phyloP scores from a whole-genome alignment of 192 early-diverging fungal genomes.

The Lunasporangiospora selenospora region DNA sequence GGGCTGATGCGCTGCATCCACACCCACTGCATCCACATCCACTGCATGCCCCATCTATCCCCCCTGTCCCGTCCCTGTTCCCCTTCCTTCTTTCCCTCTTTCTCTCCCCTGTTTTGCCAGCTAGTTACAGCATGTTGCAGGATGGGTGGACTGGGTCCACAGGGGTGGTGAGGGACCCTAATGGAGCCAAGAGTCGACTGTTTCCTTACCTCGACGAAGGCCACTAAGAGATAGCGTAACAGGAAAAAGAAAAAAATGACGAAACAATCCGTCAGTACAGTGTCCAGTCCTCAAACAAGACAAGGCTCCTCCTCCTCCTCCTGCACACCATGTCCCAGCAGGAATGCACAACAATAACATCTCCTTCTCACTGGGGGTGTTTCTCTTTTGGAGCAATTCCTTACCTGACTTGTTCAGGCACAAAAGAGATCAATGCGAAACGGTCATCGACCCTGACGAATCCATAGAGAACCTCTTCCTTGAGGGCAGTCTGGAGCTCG shows the following conservation, averaged over 20 bases:
- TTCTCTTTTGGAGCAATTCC: not conserved
- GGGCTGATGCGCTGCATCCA: no score
- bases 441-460: conserved; percentile 63
- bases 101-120: not conserved
- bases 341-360: no score
- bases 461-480: conserved; percentile 65
- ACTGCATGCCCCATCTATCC: no score
- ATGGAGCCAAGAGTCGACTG: no score
- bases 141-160: no score
- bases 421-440: conserved; percentile 60
- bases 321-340: conserved; percentile 4
- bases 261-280: not conserved
- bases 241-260: not conserved
- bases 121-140: no score
- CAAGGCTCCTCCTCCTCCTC: not conserved
- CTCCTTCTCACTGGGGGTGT: not conserved
- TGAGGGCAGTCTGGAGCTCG: conserved; percentile 58
- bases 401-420: conserved; percentile 68
- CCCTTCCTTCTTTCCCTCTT: not conserved
- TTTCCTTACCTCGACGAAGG: conserved; percentile 32
- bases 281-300: not conserved
- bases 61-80: no score
- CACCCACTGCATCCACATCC: no score
- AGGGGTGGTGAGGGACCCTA: no score
- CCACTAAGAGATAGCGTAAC: conserved; percentile 8